Evolutionary conservation across 2,329 filamentous ascomycete species (phyloP), one percentile per base, ranked within the genome.

Genomic region (Pleoardoris graminearum): DNA sequence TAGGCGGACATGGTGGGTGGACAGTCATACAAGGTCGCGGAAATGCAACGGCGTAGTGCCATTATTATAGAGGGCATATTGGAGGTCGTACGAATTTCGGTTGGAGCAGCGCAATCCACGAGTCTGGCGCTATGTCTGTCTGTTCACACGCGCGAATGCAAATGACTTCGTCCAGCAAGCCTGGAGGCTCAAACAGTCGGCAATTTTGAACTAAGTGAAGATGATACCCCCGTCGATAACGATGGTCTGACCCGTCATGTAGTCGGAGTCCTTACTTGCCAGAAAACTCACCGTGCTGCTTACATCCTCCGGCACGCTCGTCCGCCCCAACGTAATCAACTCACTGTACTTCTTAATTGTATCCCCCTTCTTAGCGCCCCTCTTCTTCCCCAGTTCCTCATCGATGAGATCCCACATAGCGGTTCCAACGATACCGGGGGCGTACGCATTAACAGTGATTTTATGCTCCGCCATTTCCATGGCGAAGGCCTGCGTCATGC

Each of bases 361-460:
- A 21, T 81, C 78, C 2, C 81, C 81, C 59, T 78, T 81, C 60
- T 76, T 70, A 0, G 74, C 72, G 0, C 81, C 84, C 1, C 70
- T 75, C 51, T 77, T 76, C 65, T 81, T 77, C 0, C 79, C 82
- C 27, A 87, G 56, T 51, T 80, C 80, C 56, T 82, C 80, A 54
- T 88, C 86, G 48, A 89, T 87, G 2, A 83, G 64, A 39, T 88
- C 85, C 85, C 85, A 89, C 85, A 88, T 88, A 0, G 77, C 75
- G 0, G 85, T 88, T 0, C 80, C 84, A 0, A 89, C 84, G 42
- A 89, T 86, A 0, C 86, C 86, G 0, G 86, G 86, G 0, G 84
- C 85, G 61, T 88, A 88, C 0, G 81, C 80, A 59, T 89, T 89
- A 17, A 82, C 85, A 0, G 83, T 87, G 66, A 89, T 88, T 52